These are phyloP conservation scores for Macrocybe gigantea DNA, from an alignment of 768 basidiomycete species.

Conservation along the genomic window DNA sequence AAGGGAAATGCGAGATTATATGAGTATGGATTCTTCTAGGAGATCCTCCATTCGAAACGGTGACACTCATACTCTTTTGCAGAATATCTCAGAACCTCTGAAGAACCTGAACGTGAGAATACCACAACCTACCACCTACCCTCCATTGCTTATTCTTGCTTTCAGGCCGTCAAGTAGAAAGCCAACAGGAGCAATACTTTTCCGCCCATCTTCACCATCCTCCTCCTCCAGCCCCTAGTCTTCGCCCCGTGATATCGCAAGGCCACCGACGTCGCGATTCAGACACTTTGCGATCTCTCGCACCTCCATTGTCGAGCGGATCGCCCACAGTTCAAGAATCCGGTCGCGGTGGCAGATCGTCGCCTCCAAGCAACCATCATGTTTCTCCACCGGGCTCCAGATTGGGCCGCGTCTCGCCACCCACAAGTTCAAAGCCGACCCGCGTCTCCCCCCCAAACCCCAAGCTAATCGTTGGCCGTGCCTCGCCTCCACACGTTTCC, in stretches of 20 bases:
- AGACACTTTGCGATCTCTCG: constrained; percentile 56
- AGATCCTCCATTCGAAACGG: background rate
- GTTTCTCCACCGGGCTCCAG: constrained; percentile 10
- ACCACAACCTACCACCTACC: constrained; percentile 13
- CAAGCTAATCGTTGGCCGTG: no score
- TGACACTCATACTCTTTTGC: background rate
- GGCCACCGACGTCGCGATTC: constrained; percentile 68
- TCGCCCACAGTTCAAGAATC: constrained; percentile 43
- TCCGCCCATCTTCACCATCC: constrained; percentile 22
- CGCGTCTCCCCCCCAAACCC: constrained; percentile 12
- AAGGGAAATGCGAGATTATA: constrained; percentile 40
- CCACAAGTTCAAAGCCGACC: constrained; percentile 1
- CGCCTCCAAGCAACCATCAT: constrained; percentile 9
- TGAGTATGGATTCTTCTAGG: constrained; percentile 23
- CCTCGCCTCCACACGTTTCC: no score
- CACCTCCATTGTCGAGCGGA: constrained; percentile 25
- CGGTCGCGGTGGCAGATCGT: constrained; percentile 25
- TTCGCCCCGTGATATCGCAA: constrained; percentile 21
- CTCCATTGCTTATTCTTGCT: background rate
- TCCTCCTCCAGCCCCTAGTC: constrained; percentile 33
- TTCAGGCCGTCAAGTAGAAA: constrained; percentile 9
- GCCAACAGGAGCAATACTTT: constrained; percentile 11
- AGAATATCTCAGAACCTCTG: constrained; percentile 32
- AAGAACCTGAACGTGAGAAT: constrained; percentile 37
- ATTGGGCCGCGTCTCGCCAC: constrained; percentile 12